Base-by-base conservation (phyloP, 768 basidiomycete genomes). In the Suillus occidentalis region DNA sequence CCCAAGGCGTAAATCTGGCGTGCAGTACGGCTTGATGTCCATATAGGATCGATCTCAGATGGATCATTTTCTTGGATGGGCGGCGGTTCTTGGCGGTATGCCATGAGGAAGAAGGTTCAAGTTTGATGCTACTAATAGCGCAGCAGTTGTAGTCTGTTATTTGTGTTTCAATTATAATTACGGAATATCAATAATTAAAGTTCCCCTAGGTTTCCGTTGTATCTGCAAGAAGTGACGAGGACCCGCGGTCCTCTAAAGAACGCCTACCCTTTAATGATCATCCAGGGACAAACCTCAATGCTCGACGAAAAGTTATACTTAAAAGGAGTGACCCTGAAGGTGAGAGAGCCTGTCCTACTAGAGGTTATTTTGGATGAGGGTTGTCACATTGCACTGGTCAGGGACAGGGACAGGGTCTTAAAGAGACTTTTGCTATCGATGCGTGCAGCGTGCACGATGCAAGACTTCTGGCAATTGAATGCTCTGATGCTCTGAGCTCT, bases 1-100 rank as follows among this genome's bases (percentile, higher is more conserved):
- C 89, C 88, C 10, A 94, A 84, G 5, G 88, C 89, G 72, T 88
- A 90, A 67, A 93, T 93, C 73, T 93, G 91, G 63, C 89, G 82
- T 40, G 91, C 89, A 40, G 92, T 93, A 25, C 89, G 84, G 69
- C 91, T 92, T 28, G 89, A 89, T 5, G 84, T 85, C 90, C 91
- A 94, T 64, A 92, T 89, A 8, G 90, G 87, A 78, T 94, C 90
- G 55, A 89, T 83, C 40, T 88, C 86, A 65, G 55, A 58, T 2
- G 53, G 6, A n/a, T 72, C 68, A 20, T 66, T 64, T 6, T 65
- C 69, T 28, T 40, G 22, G 57, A 20, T 20, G 25, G 57, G 57
- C 39, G 57, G 39, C 2, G 39, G 57, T 20, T 59, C 58, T 59
- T 42, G 58, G 57, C 25, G 57, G 3, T 40, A 25, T 42, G 40